Conservation (phyloP, 345 rosid species). For the Aquilaria sinensis region DNA sequence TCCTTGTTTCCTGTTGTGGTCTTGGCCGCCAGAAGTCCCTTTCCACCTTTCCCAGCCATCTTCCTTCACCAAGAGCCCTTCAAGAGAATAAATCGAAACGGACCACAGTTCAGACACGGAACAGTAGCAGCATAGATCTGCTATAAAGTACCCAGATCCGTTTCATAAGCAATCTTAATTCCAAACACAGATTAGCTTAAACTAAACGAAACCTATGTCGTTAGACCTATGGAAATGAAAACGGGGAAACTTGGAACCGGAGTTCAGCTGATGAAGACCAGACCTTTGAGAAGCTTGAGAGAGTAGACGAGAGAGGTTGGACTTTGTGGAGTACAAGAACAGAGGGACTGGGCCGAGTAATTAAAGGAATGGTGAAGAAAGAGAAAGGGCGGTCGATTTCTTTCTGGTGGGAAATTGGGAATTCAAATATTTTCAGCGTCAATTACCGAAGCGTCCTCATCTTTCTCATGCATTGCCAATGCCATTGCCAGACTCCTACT, state of each 20-base stretch:
- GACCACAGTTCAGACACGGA: not conserved
- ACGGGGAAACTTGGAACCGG: not conserved
- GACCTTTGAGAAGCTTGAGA: not conserved
- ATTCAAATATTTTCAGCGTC: constrained; percentile 17
- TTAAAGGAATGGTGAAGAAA: constrained; percentile 7
- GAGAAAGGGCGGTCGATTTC: constrained; percentile 10
- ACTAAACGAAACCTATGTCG: not conserved
- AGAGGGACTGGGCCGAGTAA: not conserved
- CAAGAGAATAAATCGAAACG: not conserved
- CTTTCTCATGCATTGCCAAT: too few species aligned
- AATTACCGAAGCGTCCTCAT: too few species aligned
- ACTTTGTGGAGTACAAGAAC: not conserved
- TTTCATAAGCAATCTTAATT: not conserved
- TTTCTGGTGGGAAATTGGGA: constrained; percentile 35
- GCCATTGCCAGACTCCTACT: too few species aligned
- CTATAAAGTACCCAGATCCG: not conserved
- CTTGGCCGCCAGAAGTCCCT: constrained; percentile 35
- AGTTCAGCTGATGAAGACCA: constrained; percentile 16
- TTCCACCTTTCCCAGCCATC: constrained; percentile 95
- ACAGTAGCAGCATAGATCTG: not conserved
- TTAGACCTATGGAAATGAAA: not conserved
- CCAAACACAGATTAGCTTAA: not conserved
- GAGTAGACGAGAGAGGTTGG: constrained; percentile 3
- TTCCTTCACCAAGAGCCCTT: constrained; percentile 10
- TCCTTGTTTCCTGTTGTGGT: constrained; percentile 83